A percentile compares a stretch with the other conserved stretches of the same genome.
Evolutionary conservation across 257 asterid species (phyloP).

Genomic region (Fraxinus pennsylvanica): DNA sequence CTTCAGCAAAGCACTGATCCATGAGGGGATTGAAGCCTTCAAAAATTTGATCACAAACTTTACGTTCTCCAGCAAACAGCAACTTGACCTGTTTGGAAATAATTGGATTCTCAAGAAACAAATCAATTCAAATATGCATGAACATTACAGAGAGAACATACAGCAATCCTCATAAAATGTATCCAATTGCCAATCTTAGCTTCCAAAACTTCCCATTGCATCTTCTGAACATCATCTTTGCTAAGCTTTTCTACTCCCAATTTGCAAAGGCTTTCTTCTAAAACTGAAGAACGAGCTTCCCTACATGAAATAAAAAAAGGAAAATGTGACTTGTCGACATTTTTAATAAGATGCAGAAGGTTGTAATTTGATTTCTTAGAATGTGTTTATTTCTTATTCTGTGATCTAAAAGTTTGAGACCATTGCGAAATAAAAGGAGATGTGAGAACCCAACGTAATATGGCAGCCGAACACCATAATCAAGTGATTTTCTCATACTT

Average conservation of each 20-base stretch:
- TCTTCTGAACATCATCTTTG: slow-evolving; percentile 98
- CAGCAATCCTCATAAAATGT: slow-evolving; percentile 99
- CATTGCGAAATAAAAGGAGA: slow-evolving; percentile 11
- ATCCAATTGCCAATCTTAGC: slow-evolving; percentile 99
- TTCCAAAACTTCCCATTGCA: slow-evolving; percentile 99
- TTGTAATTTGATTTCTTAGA: background rate
- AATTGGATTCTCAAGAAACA: slow-evolving; percentile 23
- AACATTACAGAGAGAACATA: slow-evolving; percentile 38
- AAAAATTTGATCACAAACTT: slow-evolving; percentile 91
- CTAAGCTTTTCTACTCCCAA: slow-evolving; percentile 98
- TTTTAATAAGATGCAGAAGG: background rate
- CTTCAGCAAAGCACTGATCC: slow-evolving; percentile 95
- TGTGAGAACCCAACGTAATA: no score
- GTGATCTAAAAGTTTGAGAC: slow-evolving; percentile 5
- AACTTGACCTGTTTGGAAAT: slow-evolving; percentile 73
- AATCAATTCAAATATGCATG: slow-evolving; percentile 10
- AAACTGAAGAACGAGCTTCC: slow-evolving; percentile 85
- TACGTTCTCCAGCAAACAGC: slow-evolving; percentile 95
- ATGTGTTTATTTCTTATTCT: background rate
- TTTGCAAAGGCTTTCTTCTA: slow-evolving; percentile 94
- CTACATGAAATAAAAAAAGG: slow-evolving; percentile 34
- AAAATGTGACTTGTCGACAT: background rate
- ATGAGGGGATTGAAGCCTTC: slow-evolving; percentile 80
- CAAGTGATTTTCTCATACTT: background rate
- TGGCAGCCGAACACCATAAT: background rate